Evolutionary conservation across 2,329 filamentous ascomycete genomes (phyloP).

Genomic region (Monilinia vaccinii-corymbosi): DNA sequence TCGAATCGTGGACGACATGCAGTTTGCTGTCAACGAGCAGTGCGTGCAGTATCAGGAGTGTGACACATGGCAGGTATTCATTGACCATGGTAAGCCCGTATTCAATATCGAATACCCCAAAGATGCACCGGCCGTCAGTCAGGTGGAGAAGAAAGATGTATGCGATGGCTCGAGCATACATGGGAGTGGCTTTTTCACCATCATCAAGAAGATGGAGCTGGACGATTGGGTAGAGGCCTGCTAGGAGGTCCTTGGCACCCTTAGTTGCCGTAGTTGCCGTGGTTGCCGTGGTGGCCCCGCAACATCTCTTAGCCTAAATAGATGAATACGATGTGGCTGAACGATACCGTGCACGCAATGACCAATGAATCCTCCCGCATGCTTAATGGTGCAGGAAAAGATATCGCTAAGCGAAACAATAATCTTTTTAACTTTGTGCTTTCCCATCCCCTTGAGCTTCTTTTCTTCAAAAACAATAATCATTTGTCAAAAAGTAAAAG

Average conservation of each 20-base stretch:
- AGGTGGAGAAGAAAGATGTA: not conserved
- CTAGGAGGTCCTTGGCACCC: not conserved
- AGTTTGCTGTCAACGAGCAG: slow-evolving; percentile 44
- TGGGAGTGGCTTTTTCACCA: slow-evolving; percentile 11
- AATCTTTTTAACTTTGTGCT: not conserved
- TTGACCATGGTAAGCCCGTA: slow-evolving; percentile 54
- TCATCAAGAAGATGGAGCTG: slow-evolving; percentile 13
- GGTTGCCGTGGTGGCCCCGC: not conserved
- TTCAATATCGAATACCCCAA: slow-evolving; percentile 66
- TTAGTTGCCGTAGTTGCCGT: not conserved
- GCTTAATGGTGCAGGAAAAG: not conserved
- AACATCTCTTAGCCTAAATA: not conserved
- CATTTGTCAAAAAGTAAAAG: too few species aligned
- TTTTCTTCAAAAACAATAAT: too few species aligned
- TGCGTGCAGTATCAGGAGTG: slow-evolving; percentile 57
- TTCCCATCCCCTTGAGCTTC: too few species aligned
- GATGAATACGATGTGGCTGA: slow-evolving; percentile 3
- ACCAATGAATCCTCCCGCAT: not conserved
- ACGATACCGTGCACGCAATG: not conserved
- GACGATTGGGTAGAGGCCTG: slow-evolving; percentile 15
- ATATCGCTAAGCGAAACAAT: not conserved
- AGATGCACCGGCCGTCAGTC: slow-evolving; percentile 4
- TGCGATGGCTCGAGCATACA: slow-evolving; percentile 6
- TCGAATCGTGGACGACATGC: slow-evolving; percentile 8
- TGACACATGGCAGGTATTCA: slow-evolving; percentile 46